phyloP scores from a whole-genome alignment of 768 basidiomycete species.

The Pulveroboletus sp. region DNA sequence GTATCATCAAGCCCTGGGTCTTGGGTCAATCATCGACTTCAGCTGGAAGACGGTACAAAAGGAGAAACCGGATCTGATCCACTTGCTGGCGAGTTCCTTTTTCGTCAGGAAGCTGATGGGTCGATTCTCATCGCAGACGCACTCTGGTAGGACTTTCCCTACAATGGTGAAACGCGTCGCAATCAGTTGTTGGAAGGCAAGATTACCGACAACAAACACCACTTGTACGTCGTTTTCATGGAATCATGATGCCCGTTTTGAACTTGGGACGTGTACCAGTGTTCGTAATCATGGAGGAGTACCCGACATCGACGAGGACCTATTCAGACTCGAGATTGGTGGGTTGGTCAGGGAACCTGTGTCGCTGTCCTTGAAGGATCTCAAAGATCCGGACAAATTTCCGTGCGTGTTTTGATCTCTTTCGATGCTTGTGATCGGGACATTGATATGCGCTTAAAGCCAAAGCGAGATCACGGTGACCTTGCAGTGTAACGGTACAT shows the following conservation, averaged over 20 bases:
- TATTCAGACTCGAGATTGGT: conserved; percentile 48
- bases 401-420: conserved; percentile 34
- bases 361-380: conserved; percentile 44
- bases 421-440: not conserved
- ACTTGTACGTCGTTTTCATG: conserved; percentile 40
- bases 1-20: conserved; percentile 49
- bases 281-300: conserved; percentile 55
- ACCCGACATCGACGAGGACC: conserved; percentile 46
- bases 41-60: conserved; percentile 52
- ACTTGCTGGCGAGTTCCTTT: conserved; percentile 33
- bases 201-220: conserved; percentile 47
- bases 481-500: conserved; percentile 53
- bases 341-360: conserved; percentile 47
- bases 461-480: conserved; percentile 51
- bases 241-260: no score
- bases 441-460: no score
- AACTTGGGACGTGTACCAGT: no score
- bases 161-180: conserved; percentile 51
- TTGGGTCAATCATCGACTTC: conserved; percentile 42
- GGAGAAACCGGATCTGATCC: conserved; percentile 51
- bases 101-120: no score
- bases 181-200: conserved; percentile 42
- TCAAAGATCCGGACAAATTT: conserved; percentile 45
- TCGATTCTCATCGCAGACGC: not conserved
- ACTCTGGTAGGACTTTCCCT: conserved; percentile 42